Conservation (phyloP, 257 asterid species). For the Striga asiatica region DNA sequence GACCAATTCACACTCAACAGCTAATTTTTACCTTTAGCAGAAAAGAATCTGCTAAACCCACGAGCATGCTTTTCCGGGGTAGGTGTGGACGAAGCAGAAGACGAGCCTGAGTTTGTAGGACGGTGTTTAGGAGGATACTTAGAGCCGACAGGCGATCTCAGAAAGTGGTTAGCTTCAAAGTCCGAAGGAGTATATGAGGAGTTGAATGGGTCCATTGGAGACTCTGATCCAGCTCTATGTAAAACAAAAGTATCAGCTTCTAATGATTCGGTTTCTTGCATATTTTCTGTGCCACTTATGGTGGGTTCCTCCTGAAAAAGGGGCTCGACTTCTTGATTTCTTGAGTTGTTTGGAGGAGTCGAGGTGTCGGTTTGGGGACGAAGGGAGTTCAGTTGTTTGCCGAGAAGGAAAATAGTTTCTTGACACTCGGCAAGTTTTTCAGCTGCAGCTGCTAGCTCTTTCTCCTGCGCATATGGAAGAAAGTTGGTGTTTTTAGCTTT, state of each 20-base stretch:
- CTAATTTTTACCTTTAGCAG: background rate
- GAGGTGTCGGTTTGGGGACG: constrained; percentile 55
- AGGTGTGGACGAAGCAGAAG: background rate
- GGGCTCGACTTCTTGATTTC: constrained; percentile 32
- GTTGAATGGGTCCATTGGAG: constrained; percentile 36
- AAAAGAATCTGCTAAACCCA: constrained; percentile 2
- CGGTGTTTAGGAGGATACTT: constrained; percentile 41
- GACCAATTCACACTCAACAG: background rate
- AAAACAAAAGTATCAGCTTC: constrained; percentile 36
- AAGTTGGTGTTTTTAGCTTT: no score
- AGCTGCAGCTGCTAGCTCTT: constrained; percentile 73
- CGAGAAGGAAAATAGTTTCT: constrained; percentile 79
- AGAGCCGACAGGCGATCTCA: constrained; percentile 46
- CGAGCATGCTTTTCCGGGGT: constrained; percentile 5
- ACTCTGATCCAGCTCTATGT: constrained; percentile 40
- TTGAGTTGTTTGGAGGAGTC: constrained; percentile 25
- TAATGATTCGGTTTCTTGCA: constrained; percentile 36
- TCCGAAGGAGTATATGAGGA: constrained; percentile 43
- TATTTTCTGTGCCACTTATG: constrained; percentile 32
- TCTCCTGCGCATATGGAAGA: constrained; percentile 50
- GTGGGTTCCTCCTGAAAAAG: constrained; percentile 42
- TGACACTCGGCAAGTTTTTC: constrained; percentile 92
- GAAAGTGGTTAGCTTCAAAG: constrained; percentile 38
- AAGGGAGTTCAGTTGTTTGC: constrained; percentile 67
- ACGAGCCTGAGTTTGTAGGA: constrained; percentile 39